Percentiles rank a stretch among this genome's conserved stretches.
These are phyloP conservation scores for Cydonia oblonga DNA, from an alignment of 331 rosid genomes.

Conservation along the genomic window DNA sequence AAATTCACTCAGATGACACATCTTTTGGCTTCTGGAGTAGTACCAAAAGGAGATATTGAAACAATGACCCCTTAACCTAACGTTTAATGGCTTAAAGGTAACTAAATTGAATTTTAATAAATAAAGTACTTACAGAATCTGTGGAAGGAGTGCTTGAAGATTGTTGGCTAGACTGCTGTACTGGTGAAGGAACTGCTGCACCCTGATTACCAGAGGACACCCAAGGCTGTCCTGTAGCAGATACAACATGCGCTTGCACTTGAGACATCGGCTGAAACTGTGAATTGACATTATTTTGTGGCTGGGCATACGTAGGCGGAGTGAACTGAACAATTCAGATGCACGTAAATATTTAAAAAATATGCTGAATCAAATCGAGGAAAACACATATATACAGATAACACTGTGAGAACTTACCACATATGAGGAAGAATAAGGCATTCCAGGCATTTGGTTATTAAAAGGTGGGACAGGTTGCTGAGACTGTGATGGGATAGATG, in stretches of 20 bases:
- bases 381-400: background rate
- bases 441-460: slow-evolving; percentile 69
- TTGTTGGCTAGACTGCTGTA: slow-evolving; percentile 51
- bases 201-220: slow-evolving; percentile 52
- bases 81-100: background rate
- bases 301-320: slow-evolving; percentile 52
- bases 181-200: slow-evolving; percentile 32
- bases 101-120: background rate
- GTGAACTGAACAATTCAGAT: slow-evolving; percentile 39
- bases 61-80: slow-evolving; percentile 2
- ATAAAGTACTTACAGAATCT: slow-evolving; percentile 40
- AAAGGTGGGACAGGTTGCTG: slow-evolving; percentile 64
- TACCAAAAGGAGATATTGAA: background rate
- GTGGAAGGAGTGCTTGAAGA: slow-evolving; percentile 37
- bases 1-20: background rate
- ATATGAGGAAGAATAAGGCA: slow-evolving; percentile 58
- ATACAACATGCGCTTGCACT: slow-evolving; percentile 41
- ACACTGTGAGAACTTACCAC: slow-evolving; percentile 34
- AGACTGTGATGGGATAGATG: slow-evolving; percentile 46
- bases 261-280: slow-evolving; percentile 72
- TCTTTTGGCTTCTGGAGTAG: background rate
- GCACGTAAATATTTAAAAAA: background rate
- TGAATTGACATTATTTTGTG: slow-evolving; percentile 50
- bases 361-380: background rate
- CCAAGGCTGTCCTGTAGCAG: slow-evolving; percentile 68